Evolutionary conservation across 768 basidiomycete species (phyloP).

Genomic region (Lactifluus subvellereus): DNA sequence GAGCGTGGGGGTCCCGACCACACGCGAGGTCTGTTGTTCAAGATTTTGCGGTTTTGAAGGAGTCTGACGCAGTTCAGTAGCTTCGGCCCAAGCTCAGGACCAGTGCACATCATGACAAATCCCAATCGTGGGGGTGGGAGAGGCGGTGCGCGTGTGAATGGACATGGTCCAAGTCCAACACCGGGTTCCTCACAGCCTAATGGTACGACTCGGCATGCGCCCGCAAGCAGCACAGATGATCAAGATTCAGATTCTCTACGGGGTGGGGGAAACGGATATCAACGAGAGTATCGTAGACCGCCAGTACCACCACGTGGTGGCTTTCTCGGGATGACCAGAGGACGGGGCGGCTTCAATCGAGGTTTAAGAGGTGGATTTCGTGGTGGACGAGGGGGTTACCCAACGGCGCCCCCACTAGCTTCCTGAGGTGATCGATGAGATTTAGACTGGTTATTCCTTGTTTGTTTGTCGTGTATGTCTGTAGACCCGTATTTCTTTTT

Average conservation of each 20-base stretch:
- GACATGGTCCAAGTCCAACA: constrained; percentile 19
- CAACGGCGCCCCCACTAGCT: constrained; percentile 1
- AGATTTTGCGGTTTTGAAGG: background rate
- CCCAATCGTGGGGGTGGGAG: constrained; percentile 56
- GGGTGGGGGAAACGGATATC: constrained; percentile 5
- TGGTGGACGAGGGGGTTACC: constrained; percentile 23
- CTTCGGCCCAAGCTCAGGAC: constrained; percentile 31
- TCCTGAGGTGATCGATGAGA: constrained; percentile 4
- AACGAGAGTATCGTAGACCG: constrained; percentile 13
- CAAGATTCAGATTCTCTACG: constrained; percentile 22
- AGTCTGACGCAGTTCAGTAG: constrained; percentile 7
- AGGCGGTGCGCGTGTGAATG: constrained; percentile 27
- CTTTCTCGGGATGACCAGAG: constrained; percentile 26
- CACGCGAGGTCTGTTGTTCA: constrained; percentile 31
- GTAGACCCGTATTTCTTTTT: background rate
- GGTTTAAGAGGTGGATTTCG: constrained; percentile 30
- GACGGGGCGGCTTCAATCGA: constrained; percentile 27
- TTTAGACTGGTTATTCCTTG: background rate
- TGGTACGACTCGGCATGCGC: constrained; percentile 8
- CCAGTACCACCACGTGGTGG: constrained; percentile 26
- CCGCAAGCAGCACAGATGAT: constrained; percentile 9
- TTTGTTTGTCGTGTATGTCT: background rate
- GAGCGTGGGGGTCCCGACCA: constrained; percentile 54
- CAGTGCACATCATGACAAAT: constrained; percentile 71
- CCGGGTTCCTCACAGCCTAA: constrained; percentile 25